phyloP scores from a whole-genome alignment of 352 stramenopile genomes.

The Phytophthora multivora region DNA sequence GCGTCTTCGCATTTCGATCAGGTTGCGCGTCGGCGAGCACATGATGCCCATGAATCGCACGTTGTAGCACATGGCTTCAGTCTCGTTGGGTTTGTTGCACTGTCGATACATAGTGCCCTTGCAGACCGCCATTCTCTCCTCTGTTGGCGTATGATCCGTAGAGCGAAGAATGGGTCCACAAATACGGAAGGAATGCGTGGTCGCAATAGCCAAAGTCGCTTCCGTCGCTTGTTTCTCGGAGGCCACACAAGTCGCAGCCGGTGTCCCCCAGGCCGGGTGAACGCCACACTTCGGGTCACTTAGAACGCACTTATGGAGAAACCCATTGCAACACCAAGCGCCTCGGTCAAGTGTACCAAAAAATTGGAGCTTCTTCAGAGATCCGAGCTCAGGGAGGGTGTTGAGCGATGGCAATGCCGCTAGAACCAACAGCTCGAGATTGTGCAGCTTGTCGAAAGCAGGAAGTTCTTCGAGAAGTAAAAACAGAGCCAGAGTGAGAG shows the following conservation, averaged over 20 bases:
- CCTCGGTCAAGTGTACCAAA: constrained; percentile 11
- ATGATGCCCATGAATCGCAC: constrained; percentile 20
- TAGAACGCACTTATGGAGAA: constrained; percentile 21
- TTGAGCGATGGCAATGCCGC: not conserved
- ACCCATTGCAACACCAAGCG: constrained; percentile 34
- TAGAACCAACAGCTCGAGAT: constrained; percentile 29
- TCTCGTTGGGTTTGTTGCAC: not conserved
- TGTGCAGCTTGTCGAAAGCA: constrained; percentile 14
- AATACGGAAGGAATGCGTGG: not conserved
- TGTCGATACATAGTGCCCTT: constrained; percentile 31
- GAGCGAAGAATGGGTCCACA: not conserved
- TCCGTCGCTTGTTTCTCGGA: not conserved
- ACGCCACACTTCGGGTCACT: constrained; percentile 7
- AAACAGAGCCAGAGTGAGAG: constrained; percentile 23
- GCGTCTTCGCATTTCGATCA: constrained; percentile 23
- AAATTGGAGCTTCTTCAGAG: constrained; percentile 9
- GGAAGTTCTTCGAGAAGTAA: constrained; percentile 13
- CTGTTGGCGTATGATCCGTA: constrained; percentile 7
- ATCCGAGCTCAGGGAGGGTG: constrained; percentile 12
- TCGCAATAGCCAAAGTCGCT: not conserved
- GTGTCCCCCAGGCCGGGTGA: constrained; percentile 9
- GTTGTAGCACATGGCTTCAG: constrained; percentile 27
- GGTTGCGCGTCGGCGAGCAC: constrained; percentile 9
- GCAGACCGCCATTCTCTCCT: constrained; percentile 19
- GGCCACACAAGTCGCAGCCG: constrained; percentile 7